A percentile compares a stretch with the other conserved stretches of the same genome.
Evolutionary conservation across 164 flowering plant species (phyloP).

Genomic region (Platanus orientalis): DNA sequence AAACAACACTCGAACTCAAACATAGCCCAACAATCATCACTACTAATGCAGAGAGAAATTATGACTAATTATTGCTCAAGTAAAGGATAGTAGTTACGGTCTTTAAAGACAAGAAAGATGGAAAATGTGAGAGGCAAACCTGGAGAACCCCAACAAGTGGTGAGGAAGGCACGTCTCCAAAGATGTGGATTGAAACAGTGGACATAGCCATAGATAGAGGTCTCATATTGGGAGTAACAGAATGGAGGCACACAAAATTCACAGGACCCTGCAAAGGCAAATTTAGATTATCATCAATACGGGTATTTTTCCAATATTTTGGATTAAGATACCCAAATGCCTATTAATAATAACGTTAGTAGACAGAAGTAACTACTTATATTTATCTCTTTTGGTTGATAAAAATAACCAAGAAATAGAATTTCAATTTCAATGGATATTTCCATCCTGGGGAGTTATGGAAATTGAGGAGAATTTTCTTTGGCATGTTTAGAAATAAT

Average conservation of each 20-base stretch:
- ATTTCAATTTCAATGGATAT: no score
- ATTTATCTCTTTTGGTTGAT: no score
- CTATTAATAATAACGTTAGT: neutral
- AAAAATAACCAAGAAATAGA: no score
- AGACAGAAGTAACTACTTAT: no score
- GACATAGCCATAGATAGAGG: slow-evolving; percentile 86
- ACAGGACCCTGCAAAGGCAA: slow-evolving; percentile 74
- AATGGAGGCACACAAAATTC: slow-evolving; percentile 66
- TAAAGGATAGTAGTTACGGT: neutral
- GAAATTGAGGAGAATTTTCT: no score
- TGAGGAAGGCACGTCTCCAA: slow-evolving; percentile 90
- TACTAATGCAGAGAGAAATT: neutral
- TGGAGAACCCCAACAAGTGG: slow-evolving; percentile 83
- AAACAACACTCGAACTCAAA: no score
- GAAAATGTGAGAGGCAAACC: slow-evolving; percentile 35
- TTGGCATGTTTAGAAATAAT: no score
- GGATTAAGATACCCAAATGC: neutral
- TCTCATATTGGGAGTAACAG: slow-evolving; percentile 72
- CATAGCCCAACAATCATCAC: no score
- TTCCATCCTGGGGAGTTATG: no score
- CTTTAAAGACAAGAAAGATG: neutral
- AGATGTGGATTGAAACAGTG: slow-evolving; percentile 69
- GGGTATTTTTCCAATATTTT: neutral
- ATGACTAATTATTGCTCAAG: neutral
- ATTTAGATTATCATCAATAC: neutral